Evolutionary conservation across 106 monocot species (phyloP).

Genomic region (Platanthera zijinensis): DNA sequence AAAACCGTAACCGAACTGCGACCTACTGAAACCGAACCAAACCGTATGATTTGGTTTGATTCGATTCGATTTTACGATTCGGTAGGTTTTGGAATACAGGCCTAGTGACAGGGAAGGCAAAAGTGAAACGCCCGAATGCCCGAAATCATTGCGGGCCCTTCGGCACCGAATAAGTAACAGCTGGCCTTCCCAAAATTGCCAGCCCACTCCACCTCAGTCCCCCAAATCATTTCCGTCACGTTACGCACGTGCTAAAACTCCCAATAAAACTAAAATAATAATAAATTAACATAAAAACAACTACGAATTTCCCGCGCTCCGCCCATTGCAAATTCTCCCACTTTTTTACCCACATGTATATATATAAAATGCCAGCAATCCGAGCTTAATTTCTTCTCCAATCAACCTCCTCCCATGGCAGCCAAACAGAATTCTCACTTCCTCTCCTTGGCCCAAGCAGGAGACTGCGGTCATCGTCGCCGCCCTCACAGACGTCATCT

Average conservation of each 20-base stretch:
- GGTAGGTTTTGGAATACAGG: too few relatives aligned
- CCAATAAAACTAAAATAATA: not conserved
- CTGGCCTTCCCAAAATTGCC: not conserved
- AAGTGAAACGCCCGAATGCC: too few relatives aligned
- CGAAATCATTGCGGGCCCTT: too few relatives aligned
- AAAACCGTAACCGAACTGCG: too few relatives aligned
- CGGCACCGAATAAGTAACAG: too few relatives aligned
- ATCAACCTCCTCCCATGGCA: not conserved
- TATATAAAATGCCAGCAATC: too few relatives aligned
- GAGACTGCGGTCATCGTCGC: constrained; percentile 41
- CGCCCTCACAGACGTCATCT: constrained; percentile 38
- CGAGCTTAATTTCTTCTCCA: too few relatives aligned
- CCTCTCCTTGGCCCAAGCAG: constrained; percentile 15
- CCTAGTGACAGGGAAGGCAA: too few relatives aligned
- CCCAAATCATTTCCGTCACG: not conserved
- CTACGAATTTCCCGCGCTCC: not conserved
- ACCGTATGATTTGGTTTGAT: too few relatives aligned
- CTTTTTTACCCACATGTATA: not conserved
- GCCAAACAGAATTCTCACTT: not conserved
- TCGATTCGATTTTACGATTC: too few relatives aligned
- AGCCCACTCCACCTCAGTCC: too few relatives aligned
- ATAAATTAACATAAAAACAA: not conserved
- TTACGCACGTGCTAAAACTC: not conserved
- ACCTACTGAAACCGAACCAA: too few relatives aligned
- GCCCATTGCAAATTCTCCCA: not conserved